Percentiles rank a stretch among this genome's conserved stretches.
Conservation (phyloP, 2,329 filamentous ascomycete species). For the Juglanconis sp. region DNA sequence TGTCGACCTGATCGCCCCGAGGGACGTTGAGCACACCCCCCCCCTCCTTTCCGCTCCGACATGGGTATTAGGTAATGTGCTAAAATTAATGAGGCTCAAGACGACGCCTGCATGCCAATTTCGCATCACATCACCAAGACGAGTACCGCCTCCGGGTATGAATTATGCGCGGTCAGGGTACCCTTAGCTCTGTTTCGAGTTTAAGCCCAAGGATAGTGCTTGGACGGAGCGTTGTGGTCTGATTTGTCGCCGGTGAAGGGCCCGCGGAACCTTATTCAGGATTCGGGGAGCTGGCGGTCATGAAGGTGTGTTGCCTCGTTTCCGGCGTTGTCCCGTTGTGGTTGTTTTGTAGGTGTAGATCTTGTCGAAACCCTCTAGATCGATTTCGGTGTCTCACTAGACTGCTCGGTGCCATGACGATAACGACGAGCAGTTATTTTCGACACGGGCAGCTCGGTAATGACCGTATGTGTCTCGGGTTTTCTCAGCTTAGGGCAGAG, state of each 20-base stretch:
- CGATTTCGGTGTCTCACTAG: not conserved
- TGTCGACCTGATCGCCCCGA: not conserved
- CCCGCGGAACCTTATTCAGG: not conserved
- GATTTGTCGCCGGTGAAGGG: not conserved
- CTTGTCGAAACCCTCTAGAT: not conserved
- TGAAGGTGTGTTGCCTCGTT: not conserved
- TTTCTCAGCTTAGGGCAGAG: not conserved
- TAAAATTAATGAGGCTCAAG: not conserved
- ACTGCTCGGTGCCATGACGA: not conserved
- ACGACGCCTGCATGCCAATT: not conserved
- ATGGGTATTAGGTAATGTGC: too few species aligned
- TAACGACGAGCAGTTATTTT: not conserved
- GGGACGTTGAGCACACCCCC: not conserved
- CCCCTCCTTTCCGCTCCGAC: too few species aligned
- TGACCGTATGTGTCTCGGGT: not conserved
- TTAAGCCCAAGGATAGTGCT: not conserved
- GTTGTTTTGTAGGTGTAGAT: not conserved
- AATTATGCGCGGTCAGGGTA: not conserved
- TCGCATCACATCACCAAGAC: not conserved
- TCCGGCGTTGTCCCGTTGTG: not conserved
- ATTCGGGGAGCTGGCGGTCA: not conserved
- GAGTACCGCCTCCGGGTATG: not conserved
- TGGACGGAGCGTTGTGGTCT: not conserved
- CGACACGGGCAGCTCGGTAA: not conserved
- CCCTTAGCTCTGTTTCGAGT: constrained; percentile 5